phyloP scores from a whole-genome alignment of 2,329 filamentous ascomycete species.

The Fusarium ambrosium region DNA sequence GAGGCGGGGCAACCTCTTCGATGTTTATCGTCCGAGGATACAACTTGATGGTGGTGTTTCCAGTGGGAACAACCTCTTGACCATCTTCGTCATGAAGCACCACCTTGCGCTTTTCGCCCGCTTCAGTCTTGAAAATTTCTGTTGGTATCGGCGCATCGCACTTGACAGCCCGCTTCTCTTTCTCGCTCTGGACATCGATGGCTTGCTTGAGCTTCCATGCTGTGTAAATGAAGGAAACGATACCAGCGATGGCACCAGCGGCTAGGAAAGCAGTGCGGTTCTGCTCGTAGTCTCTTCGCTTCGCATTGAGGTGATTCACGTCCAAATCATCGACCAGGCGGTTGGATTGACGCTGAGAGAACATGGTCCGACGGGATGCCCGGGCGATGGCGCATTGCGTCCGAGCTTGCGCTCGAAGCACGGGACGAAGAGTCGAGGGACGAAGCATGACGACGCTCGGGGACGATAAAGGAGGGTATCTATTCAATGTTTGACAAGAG shows the following conservation, averaged over 20 bases:
- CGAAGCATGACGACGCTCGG: conserved; percentile 49
- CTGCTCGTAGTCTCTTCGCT: conserved; percentile 64
- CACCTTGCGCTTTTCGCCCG: conserved; percentile 66
- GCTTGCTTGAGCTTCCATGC: conserved; percentile 64
- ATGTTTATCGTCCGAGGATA: conserved; percentile 82
- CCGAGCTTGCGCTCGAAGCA: conserved; percentile 44
- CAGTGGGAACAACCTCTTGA: conserved; percentile 82
- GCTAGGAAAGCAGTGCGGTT: conserved; percentile 66
- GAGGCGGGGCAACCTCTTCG: conserved; percentile 55
- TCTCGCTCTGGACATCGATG: conserved; percentile 50
- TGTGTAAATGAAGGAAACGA: conserved; percentile 65
- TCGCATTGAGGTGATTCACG: conserved; percentile 61
- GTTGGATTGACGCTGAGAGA: conserved; percentile 46
- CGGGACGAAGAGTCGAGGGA: conserved; percentile 48
- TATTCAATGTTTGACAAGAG: neutral
- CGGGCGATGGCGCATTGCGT: conserved; percentile 40
- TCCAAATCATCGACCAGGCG: conserved; percentile 64
- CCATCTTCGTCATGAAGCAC: conserved; percentile 77
- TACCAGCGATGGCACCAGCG: conserved; percentile 63
- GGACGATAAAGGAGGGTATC: conserved; percentile 1
- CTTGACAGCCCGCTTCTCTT: conserved; percentile 58
- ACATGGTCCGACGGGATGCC: conserved; percentile 47
- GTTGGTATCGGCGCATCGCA: conserved; percentile 56
- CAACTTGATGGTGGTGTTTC: conserved; percentile 81
- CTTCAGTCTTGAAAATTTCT: conserved; percentile 63